phyloP scores from a whole-genome alignment of 2,329 filamentous ascomycete genomes.

The Davidsoniella australis region DNA sequence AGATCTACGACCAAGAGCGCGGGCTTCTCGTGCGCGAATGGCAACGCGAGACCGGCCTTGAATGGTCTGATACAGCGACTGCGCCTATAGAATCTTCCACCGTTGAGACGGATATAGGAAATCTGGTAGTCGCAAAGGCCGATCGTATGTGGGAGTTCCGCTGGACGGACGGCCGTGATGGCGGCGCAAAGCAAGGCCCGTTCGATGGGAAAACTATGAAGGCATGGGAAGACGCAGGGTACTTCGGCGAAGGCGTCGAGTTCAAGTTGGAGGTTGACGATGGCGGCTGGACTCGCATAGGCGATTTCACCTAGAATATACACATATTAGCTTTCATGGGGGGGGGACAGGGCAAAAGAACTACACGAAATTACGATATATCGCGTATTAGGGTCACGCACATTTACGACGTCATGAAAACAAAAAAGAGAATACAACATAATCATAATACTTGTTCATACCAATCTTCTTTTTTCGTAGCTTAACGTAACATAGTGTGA shows the following conservation, averaged over 20 bases:
- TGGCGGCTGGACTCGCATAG: conserved; percentile 34
- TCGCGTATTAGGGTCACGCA: background rate
- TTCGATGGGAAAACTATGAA: conserved; percentile 76
- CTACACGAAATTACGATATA: conserved; percentile 1
- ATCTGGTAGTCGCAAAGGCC: conserved; percentile 10
- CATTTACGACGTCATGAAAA: no score
- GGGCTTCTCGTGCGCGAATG: conserved; percentile 74
- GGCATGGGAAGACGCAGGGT: conserved; percentile 80
- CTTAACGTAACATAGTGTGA: no score
- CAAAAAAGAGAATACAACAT: background rate
- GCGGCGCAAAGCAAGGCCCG: conserved; percentile 63
- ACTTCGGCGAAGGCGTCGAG: conserved; percentile 81
- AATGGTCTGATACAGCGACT: conserved; percentile 42
- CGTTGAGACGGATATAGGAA: background rate
- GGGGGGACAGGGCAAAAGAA: background rate
- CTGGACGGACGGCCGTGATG: conserved; percentile 79
- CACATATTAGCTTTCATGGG: no score
- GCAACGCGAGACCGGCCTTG: conserved; percentile 67
- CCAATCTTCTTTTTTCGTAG: background rate
- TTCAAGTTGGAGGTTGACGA: conserved; percentile 45
- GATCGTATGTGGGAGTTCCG: conserved; percentile 66
- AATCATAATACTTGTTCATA: no score
- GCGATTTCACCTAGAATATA: conserved; percentile 28
- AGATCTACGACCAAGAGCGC: conserved; percentile 83
- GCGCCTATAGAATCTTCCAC: conserved; percentile 13